phyloP scores from a whole-genome alignment of 495 filamentous ascomycete genomes.

The Extremus antarcticus region DNA sequence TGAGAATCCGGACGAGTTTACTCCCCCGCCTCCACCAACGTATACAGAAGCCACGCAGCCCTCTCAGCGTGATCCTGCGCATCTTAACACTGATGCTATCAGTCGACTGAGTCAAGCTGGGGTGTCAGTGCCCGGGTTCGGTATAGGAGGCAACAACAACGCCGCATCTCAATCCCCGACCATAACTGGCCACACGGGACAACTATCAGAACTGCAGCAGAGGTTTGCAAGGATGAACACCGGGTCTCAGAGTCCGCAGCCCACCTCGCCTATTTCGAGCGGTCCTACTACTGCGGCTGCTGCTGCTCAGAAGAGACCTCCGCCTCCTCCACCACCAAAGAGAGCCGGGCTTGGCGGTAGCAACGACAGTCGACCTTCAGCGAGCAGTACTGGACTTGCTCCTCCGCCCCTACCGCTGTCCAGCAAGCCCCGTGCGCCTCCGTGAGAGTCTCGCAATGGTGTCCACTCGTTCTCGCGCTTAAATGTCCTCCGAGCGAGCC shows the following conservation, averaged over 20 bases:
- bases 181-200: conserved; percentile 21
- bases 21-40: conserved; percentile 43
- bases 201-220: conserved; percentile 56
- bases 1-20: conserved; percentile 35
- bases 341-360: conserved; percentile 6
- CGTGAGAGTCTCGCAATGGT: no score
- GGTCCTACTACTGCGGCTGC: neutral
- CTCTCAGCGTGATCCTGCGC: conserved; percentile 22
- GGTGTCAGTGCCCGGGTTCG: conserved; percentile 69
- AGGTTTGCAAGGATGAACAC: conserved; percentile 50
- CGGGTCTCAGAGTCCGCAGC: conserved; percentile 51
- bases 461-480: no score
- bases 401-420: conserved; percentile 20
- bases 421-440: conserved; percentile 15
- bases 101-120: conserved; percentile 63
- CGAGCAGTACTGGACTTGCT: neutral
- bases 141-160: conserved; percentile 39
- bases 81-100: conserved; percentile 57
- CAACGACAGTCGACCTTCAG: neutral
- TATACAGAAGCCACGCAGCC: conserved; percentile 35
- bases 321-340: conserved; percentile 23
- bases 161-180: neutral
- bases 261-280: conserved; percentile 39
- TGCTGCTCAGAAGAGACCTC: conserved; percentile 8
- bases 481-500: no score